Evolutionary conservation across 257 asterid species (phyloP).

Genomic region (Euphrasia confusa): DNA sequence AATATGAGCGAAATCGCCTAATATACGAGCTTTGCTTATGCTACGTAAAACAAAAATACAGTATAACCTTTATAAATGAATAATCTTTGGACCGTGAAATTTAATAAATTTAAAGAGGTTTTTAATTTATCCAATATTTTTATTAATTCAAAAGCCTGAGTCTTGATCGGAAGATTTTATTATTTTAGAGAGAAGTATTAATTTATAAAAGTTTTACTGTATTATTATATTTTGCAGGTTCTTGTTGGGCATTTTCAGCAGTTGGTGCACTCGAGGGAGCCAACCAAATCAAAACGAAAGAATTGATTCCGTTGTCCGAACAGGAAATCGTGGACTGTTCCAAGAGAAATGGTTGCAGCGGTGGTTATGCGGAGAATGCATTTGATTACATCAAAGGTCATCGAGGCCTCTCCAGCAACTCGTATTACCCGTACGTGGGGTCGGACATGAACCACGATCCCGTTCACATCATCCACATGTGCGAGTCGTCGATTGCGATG

Average conservation of each 20-base stretch:
- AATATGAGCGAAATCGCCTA: too few species aligned
- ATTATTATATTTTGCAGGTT: constrained; percentile 18
- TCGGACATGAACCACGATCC: not conserved
- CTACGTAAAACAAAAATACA: not conserved
- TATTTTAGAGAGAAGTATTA: too few species aligned
- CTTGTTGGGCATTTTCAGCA: constrained; percentile 40
- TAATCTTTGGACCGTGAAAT: not conserved
- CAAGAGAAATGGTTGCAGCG: constrained; percentile 25
- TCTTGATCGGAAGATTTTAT: too few species aligned
- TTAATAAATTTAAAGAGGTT: too few species aligned
- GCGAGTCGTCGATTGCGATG: constrained; percentile 26
- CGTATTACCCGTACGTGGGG: constrained; percentile 30
- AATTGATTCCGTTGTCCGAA: constrained; percentile 28
- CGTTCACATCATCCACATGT: not conserved
- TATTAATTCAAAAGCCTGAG: too few species aligned
- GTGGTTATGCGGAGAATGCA: constrained; percentile 27
- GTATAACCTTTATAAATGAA: too few species aligned
- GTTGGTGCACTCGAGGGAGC: constrained; percentile 37
- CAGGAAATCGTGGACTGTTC: constrained; percentile 35
- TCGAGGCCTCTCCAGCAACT: constrained; percentile 27
- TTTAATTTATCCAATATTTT: too few species aligned
- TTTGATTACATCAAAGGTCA: constrained; percentile 26
- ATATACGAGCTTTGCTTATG: too few species aligned
- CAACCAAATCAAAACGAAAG: constrained; percentile 26
- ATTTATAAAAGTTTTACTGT: too few species aligned